Conservation (phyloP, 257 asterid species). For the Ilex asprella region DNA sequence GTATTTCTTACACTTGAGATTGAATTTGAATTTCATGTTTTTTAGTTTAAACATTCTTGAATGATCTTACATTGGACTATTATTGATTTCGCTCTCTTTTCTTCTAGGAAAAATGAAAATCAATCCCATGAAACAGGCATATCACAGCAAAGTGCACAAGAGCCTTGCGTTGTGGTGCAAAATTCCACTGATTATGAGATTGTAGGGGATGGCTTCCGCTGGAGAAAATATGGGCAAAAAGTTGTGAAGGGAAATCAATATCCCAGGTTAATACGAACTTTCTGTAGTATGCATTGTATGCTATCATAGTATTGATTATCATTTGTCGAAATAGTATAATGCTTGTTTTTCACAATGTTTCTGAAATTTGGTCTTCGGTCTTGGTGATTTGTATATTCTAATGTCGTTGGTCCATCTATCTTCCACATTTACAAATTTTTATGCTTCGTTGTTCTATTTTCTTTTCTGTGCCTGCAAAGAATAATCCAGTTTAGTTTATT, state of each 20-base stretch:
- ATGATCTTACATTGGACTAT: background rate
- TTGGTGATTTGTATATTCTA: too few relatives aligned
- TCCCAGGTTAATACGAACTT: slow-evolving; percentile 55
- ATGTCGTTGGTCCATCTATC: too few relatives aligned
- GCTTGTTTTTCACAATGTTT: background rate
- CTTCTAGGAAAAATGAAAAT: slow-evolving; percentile 39
- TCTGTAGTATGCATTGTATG: too few relatives aligned
- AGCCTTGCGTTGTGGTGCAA: slow-evolving; percentile 28
- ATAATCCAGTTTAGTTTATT: too few relatives aligned
- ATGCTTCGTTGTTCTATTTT: too few relatives aligned
- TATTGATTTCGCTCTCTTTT: background rate
- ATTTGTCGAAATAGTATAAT: too few relatives aligned
- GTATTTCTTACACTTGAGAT: background rate
- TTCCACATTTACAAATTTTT: too few relatives aligned
- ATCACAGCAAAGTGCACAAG: slow-evolving; percentile 22
- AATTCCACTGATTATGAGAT: slow-evolving; percentile 36
- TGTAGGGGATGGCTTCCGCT: slow-evolving; percentile 64
- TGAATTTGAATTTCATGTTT: background rate
- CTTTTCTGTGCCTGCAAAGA: too few relatives aligned
- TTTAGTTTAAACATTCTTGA: too few relatives aligned
- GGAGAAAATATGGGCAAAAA: slow-evolving; percentile 95
- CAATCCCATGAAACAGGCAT: slow-evolving; percentile 25
- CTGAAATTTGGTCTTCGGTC: too few relatives aligned
- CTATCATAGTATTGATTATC: background rate
- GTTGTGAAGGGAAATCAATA: slow-evolving; percentile 69